A percentile compares a stretch with the other conserved stretches of the same genome.
Conservation (phyloP, 1,139 yeast species). For the Candida buenavistaensis region DNA sequence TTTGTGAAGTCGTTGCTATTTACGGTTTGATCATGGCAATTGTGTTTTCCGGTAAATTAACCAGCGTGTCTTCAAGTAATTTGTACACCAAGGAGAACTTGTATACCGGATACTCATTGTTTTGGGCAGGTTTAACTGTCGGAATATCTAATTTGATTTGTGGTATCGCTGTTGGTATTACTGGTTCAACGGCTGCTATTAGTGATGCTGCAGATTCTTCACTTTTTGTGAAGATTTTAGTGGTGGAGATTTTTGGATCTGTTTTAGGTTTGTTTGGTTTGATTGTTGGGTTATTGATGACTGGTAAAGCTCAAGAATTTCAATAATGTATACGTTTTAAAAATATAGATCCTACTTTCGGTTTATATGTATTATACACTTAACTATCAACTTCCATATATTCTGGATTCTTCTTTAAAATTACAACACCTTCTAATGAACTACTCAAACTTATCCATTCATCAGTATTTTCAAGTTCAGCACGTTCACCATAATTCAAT, state of each 20-base stretch:
- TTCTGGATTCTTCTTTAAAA: slow-evolving; percentile 88
- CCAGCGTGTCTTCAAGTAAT: slow-evolving; percentile 62
- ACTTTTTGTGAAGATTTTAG: slow-evolving; percentile 91
- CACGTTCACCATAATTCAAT: slow-evolving; percentile 91
- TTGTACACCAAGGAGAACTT: slow-evolving; percentile 80
- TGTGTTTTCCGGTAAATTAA: slow-evolving; percentile 88
- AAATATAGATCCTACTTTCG: no score
- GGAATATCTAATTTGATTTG: slow-evolving; percentile 92
- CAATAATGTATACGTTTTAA: no score
- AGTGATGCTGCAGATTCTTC: slow-evolving; percentile 98
- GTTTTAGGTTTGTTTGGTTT: slow-evolving; percentile 92
- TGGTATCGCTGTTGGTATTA: slow-evolving; percentile 96
- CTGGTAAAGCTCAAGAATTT: slow-evolving; percentile 90
- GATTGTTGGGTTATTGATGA: slow-evolving; percentile 95
- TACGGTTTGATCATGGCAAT: slow-evolving; percentile 98
- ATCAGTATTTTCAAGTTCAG: slow-evolving; percentile 87
- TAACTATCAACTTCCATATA: slow-evolving; percentile 66
- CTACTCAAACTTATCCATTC: slow-evolving; percentile 84
- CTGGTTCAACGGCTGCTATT: slow-evolving; percentile 97
- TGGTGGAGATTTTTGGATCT: slow-evolving; percentile 95
- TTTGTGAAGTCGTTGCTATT: slow-evolving; percentile 99
- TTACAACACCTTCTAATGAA: slow-evolving; percentile 89
- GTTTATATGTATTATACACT: no score
- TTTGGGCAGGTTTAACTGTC: slow-evolving; percentile 98
- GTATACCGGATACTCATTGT: slow-evolving; percentile 90